phyloP scores from a whole-genome alignment of 768 basidiomycete genomes.

The Lentinula detonsa region DNA sequence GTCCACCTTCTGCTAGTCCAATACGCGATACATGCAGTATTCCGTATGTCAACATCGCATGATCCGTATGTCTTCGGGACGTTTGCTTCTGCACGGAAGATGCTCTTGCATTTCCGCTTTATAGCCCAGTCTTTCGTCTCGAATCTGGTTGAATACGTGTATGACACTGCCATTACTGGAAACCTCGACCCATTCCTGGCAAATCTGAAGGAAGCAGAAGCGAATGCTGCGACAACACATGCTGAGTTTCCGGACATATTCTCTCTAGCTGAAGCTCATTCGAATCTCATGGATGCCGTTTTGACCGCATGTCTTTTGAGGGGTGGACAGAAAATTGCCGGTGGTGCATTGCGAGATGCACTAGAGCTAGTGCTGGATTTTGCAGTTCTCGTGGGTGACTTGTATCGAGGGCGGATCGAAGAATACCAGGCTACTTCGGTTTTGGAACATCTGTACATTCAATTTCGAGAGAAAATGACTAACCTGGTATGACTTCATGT shows the following conservation, averaged over 20 bases:
- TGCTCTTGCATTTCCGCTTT: conserved; percentile 68
- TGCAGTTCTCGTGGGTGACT: conserved; percentile 57
- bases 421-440: conserved; percentile 60
- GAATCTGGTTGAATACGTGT: conserved; percentile 64
- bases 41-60: conserved; percentile 49
- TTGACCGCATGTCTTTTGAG: conserved; percentile 70
- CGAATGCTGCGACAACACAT: neutral
- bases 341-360: conserved; percentile 56
- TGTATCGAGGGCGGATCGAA: conserved; percentile 44
- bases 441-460: conserved; percentile 47
- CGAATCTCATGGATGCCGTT: conserved; percentile 64
- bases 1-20: conserved; percentile 41
- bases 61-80: conserved; percentile 53
- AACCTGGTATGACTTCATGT: conserved; percentile 44
- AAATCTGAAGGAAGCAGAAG: conserved; percentile 22
- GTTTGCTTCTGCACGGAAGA: conserved; percentile 40
- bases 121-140: conserved; percentile 65
- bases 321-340: conserved; percentile 58
- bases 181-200: conserved; percentile 69
- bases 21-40: conserved; percentile 57
- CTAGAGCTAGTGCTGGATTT: conserved; percentile 66
- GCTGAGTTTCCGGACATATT: conserved; percentile 64
- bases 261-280: conserved; percentile 61
- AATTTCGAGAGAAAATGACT: conserved; percentile 50
- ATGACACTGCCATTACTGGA: conserved; percentile 75